phyloP scores from a whole-genome alignment of 2,329 filamentous ascomycete genomes.

The Xylaria sp. region DNA sequence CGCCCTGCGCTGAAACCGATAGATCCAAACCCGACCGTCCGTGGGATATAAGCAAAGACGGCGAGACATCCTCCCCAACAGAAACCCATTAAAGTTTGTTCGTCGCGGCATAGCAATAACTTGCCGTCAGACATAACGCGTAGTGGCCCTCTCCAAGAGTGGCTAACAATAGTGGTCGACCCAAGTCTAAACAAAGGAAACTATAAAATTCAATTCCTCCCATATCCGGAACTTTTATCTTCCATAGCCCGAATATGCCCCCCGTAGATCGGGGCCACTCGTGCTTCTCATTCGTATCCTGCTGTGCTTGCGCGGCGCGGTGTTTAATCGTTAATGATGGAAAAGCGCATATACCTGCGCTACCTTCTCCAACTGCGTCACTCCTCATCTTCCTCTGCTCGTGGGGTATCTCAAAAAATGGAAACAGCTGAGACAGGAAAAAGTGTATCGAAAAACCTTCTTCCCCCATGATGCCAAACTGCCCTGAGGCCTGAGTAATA shows the following conservation, averaged over 20 bases:
- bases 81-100: constrained; percentile 25
- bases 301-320: constrained; percentile 35
- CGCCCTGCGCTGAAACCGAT: constrained; percentile 33
- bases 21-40: constrained; percentile 15
- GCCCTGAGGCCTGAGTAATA: constrained; percentile 48
- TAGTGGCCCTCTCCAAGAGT: neutral
- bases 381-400: constrained; percentile 40
- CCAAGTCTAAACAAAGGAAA: constrained; percentile 31
- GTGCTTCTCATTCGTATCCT: constrained; percentile 34
- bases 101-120: constrained; percentile 9
- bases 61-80: constrained; percentile 5
- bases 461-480: constrained; percentile 43
- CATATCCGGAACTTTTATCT: constrained; percentile 35
- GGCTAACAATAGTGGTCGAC: neutral
- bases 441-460: constrained; percentile 41
- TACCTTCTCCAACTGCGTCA: constrained; percentile 36
- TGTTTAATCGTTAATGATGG: constrained; percentile 30
- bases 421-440: constrained; percentile 46
- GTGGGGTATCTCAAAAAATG: constrained; percentile 47
- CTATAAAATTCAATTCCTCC: constrained; percentile 23
- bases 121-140: neutral
- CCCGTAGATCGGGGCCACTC: constrained; percentile 20
- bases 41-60: neutral
- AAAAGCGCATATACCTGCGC: constrained; percentile 32
- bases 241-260: constrained; percentile 29